Evolutionary conservation across 2,329 filamentous ascomycete species (phyloP), one percentile per base, ranked within the genome.

Genomic region (Aspergillus candidus): DNA sequence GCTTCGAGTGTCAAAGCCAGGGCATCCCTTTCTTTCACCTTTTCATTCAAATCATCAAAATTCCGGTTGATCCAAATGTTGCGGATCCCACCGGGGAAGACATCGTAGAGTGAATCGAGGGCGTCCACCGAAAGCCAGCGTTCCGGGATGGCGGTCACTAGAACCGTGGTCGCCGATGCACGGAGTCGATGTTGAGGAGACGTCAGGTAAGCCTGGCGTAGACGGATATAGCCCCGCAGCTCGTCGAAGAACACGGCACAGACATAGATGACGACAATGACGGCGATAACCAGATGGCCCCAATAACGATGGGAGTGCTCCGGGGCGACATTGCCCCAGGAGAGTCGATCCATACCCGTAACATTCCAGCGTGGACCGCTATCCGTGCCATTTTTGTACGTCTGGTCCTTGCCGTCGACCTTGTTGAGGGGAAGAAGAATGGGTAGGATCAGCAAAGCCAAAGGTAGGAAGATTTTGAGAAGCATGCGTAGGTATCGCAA

Each of bases 31-130:
- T 80, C 72, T 38, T 86, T 78, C 36, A 97, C 85, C 62, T 97
- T 97, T 49, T 90, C 84, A 37, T 87, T 77, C 10, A 98, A 76
- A 7, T 83, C 77, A 35, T 90, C 87, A 53, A 88, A 84, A 60
- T 98, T 87, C 49, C 91, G 80, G 47, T 96, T 98, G 56, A 98
- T 83, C 90, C 91, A 98, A 37, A 98, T 86, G 55, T 97, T 97
- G 47, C 88, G 81, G 59, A 98, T 84, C 27, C 93, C 93, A 14
- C 93, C 93, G 0, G 93, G 93, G 56, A 96, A 97, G 1, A 97
- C 90, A 62, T 98, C 93, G 58, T 94, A 98, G 0, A 98, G 74
- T 0, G 84, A 85, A 46, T 82, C 78, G 4, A 98, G 75, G 0
- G 88, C 87, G 35, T 94, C 83, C 38, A 88, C 79, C 2, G 79